These are phyloP conservation scores for Mycena maculata DNA, from an alignment of 768 basidiomycete species.

Conservation along the genomic window DNA sequence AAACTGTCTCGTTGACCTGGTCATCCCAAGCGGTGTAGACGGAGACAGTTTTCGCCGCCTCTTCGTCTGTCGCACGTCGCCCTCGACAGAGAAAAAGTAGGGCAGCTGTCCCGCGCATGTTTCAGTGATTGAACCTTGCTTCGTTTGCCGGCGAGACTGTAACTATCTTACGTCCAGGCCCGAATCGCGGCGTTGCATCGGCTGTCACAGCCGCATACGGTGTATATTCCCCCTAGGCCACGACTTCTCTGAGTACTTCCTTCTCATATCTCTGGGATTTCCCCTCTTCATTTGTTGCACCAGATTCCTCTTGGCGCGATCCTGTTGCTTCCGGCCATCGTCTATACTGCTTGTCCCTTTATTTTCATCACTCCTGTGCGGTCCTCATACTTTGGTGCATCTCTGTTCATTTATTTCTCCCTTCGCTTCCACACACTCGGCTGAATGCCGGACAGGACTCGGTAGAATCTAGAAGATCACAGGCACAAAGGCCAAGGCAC, in stretches of 20 bases:
- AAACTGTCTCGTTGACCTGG: too few relatives aligned
- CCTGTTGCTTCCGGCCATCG: slow-evolving; percentile 1
- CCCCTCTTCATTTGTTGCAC: background rate
- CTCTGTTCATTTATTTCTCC: slow-evolving; percentile 14
- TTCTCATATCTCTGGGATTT: slow-evolving; percentile 7
- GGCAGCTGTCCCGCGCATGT: too few relatives aligned
- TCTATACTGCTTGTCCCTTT: slow-evolving; percentile 9
- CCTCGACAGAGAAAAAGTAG: too few relatives aligned
- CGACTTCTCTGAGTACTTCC: background rate
- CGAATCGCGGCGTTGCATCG: background rate
- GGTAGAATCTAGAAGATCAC: slow-evolving; percentile 13
- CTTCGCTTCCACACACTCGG: slow-evolving; percentile 13
- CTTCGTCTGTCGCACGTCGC: too few relatives aligned
- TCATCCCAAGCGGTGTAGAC: too few relatives aligned
- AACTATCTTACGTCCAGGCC: slow-evolving; percentile 8
- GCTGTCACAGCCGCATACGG: background rate
- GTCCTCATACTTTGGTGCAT: slow-evolving; percentile 8
- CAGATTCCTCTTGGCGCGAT: slow-evolving; percentile 7
- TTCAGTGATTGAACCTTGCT: too few relatives aligned
- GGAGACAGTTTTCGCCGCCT: too few relatives aligned
- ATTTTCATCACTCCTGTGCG: slow-evolving; percentile 9
- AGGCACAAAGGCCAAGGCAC: slow-evolving; percentile 16
- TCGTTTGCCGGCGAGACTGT: too few relatives aligned
- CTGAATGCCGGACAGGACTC: slow-evolving; percentile 15
- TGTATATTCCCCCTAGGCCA: background rate